A percentile compares a stretch with the other conserved stretches of the same genome.
Evolutionary conservation across 441 rosid species (phyloP).

Genomic region (Geranium incanum): DNA sequence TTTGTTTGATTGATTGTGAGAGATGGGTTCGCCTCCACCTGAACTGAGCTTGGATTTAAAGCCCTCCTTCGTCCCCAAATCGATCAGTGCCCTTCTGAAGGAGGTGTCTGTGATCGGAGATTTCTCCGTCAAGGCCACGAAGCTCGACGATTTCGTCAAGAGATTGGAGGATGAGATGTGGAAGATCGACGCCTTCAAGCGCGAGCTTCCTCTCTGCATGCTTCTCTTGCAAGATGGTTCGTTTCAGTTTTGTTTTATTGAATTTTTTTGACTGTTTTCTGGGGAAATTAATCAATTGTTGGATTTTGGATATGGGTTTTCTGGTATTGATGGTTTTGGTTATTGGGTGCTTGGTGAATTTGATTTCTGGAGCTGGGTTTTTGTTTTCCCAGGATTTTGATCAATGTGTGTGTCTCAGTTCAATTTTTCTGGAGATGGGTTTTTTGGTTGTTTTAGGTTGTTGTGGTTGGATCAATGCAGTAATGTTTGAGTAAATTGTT

Average conservation of each 20-base stretch:
- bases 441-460: neutral
- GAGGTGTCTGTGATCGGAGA: constrained; percentile 41
- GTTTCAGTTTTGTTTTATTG: constrained; percentile 19
- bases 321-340: constrained; percentile 4
- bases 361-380: neutral
- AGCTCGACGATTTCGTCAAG: constrained; percentile 42
- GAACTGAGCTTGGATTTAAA: constrained; percentile 68
- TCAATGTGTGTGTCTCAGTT: constrained; percentile 10
- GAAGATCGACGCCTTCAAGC: constrained; percentile 71
- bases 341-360: constrained; percentile 5
- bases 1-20: neutral
- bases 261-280: neutral
- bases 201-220: constrained; percentile 86
- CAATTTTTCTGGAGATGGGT: neutral
- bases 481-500: neutral
- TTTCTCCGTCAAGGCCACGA: constrained; percentile 34
- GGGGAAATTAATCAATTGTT: neutral
- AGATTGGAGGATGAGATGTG: constrained; percentile 69
- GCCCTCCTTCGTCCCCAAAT: constrained; percentile 43
- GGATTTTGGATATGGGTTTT: constrained; percentile 12
- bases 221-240: constrained; percentile 68
- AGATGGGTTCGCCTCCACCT: constrained; percentile 50
- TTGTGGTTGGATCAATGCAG: neutral
- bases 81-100: constrained; percentile 45
- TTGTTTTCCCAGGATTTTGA: neutral